Evolutionary conservation across 2,329 filamentous ascomycete species (phyloP).

Genomic region (Ilyonectria robusta): DNA sequence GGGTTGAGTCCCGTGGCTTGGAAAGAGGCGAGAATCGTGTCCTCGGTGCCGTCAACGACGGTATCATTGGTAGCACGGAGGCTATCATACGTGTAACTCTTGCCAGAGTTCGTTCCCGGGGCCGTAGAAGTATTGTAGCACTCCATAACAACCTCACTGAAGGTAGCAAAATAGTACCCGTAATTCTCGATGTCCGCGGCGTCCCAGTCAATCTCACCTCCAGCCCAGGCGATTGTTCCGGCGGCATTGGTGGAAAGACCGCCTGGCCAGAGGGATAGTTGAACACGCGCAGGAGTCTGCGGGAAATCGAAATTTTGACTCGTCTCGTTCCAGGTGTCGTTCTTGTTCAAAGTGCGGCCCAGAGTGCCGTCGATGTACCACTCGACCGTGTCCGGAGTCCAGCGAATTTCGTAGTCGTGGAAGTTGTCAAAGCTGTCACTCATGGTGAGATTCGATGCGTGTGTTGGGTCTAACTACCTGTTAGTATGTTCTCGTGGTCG

Average conservation of each 20-base stretch:
- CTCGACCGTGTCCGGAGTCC: constrained; percentile 87
- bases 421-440: constrained; percentile 81
- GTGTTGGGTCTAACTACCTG: constrained; percentile 72
- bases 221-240: constrained; percentile 93
- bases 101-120: constrained; percentile 78
- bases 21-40: constrained; percentile 83
- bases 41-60: constrained; percentile 80
- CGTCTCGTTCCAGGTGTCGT: constrained; percentile 89
- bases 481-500: not conserved
- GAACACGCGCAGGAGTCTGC: constrained; percentile 90
- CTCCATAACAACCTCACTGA: constrained; percentile 82
- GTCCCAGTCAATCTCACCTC: constrained; percentile 88
- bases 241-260: constrained; percentile 83
- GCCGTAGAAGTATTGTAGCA: constrained; percentile 79
- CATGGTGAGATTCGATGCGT: constrained; percentile 79
- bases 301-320: constrained; percentile 88
- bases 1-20: constrained; percentile 84
- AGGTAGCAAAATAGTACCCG: constrained; percentile 90
- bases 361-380: constrained; percentile 90
- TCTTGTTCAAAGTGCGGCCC: constrained; percentile 81
- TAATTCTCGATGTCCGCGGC: constrained; percentile 82
- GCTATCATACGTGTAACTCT: constrained; percentile 83
- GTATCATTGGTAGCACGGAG: constrained; percentile 79
- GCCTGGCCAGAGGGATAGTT: constrained; percentile 98
- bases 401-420: constrained; percentile 94